Conservation (phyloP, 2,329 filamentous ascomycete genomes). For the Chaetomium globosum region DNA sequence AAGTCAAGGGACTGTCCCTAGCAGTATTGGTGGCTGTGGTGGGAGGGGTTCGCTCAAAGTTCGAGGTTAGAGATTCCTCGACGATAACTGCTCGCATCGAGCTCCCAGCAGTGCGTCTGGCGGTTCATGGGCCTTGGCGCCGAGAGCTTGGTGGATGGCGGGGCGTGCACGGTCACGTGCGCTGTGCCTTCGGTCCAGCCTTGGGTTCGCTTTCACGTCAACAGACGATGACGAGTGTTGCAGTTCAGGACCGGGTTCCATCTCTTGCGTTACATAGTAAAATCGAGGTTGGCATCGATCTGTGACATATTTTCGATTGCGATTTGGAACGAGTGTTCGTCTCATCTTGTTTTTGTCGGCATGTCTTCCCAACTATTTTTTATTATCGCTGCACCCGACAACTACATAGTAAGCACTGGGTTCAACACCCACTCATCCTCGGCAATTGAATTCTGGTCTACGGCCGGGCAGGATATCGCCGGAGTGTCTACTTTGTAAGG, state of each 20-base stretch:
- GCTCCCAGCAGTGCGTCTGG: constrained; percentile 16
- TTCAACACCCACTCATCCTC: neutral
- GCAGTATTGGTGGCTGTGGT: constrained; percentile 14
- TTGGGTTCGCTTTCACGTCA: neutral
- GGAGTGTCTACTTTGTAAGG: neutral
- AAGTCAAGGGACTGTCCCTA: constrained; percentile 5
- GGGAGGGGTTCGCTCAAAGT: constrained; percentile 17
- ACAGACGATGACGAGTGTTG: neutral
- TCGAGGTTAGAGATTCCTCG: constrained; percentile 14
- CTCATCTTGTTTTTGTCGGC: neutral
- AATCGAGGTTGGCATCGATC: neutral
- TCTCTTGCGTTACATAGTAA: neutral
- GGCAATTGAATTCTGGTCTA: neutral
- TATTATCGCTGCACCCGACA: neutral
- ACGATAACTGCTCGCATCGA: constrained; percentile 19
- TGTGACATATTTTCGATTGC: neutral
- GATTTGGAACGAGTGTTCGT: neutral
- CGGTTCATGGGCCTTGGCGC: constrained; percentile 23
- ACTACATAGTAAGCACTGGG: neutral
- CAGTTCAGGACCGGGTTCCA: neutral
- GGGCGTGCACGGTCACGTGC: constrained; percentile 23
- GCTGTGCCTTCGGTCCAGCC: neutral
- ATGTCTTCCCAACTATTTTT: neutral
- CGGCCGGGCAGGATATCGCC: neutral
- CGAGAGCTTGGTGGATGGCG: constrained; percentile 16